Conservation (phyloP, 2,329 filamentous ascomycete genomes). For the Colletotrichum horii region DNA sequence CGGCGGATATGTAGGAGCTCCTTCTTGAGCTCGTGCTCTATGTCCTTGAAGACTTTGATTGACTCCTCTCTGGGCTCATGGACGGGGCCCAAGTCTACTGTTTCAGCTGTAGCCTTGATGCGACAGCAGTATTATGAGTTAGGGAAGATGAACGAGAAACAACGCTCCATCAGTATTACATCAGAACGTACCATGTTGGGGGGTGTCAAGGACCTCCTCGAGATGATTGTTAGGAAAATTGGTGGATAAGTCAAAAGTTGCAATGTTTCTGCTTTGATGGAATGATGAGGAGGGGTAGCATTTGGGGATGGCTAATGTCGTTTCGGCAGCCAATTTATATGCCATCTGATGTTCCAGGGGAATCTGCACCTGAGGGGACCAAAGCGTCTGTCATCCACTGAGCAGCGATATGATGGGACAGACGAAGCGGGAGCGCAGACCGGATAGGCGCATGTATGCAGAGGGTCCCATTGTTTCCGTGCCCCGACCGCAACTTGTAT, state of each 20-base stretch:
- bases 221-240: background rate
- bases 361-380: background rate
- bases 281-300: background rate
- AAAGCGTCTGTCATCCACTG: background rate
- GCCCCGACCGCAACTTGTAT: background rate
- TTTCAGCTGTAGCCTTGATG: conserved; percentile 55
- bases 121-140: background rate
- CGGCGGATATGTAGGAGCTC: conserved; percentile 54
- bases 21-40: conserved; percentile 57
- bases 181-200: background rate
- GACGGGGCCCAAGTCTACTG: conserved; percentile 51
- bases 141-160: background rate
- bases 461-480: background rate
- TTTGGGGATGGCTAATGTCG: background rate
- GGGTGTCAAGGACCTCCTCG: background rate
- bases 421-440: background rate
- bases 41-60: conserved; percentile 52
- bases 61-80: conserved; percentile 57
- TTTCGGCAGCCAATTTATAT: background rate
- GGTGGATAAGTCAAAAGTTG: background rate
- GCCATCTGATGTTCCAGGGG: background rate
- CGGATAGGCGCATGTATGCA: background rate
- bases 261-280: background rate
- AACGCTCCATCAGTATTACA: background rate
- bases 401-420: background rate